These are phyloP conservation scores for Jackrogersella minutella DNA, from an alignment of 495 filamentous ascomycete genomes.

Conservation along the genomic window DNA sequence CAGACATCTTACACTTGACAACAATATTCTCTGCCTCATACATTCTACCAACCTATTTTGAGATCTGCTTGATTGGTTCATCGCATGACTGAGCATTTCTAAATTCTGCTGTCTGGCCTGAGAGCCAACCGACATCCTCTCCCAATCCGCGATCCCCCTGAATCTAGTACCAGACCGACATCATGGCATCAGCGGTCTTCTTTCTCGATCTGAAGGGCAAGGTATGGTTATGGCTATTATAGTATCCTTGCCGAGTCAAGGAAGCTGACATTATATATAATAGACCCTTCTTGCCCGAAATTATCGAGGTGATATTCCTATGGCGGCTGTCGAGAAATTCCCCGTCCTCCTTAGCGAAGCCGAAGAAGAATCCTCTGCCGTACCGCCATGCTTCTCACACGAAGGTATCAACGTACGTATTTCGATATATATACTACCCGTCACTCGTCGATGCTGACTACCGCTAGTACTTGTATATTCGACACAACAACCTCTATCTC, in stretches of 20 bases:
- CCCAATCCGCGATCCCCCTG: slow-evolving; percentile 17
- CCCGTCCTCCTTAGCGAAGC: slow-evolving; percentile 96
- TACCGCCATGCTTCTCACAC: slow-evolving; percentile 97
- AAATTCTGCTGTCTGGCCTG: slow-evolving; percentile 30
- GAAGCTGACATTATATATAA: slow-evolving; percentile 3
- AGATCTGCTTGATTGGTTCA: neutral
- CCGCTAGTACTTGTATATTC: slow-evolving; percentile 94
- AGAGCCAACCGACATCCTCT: slow-evolving; percentile 41
- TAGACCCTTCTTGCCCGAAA: slow-evolving; percentile 98
- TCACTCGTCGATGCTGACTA: neutral
- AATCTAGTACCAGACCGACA: slow-evolving; percentile 41
- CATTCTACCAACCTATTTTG: slow-evolving; percentile 1
- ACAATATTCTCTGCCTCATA: slow-evolving; percentile 8
- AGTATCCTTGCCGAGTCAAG: neutral
- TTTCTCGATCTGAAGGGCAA: slow-evolving; percentile 99
- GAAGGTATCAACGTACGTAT: slow-evolving; percentile 93
- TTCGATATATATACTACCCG: neutral
- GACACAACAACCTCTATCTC: slow-evolving; percentile 99
- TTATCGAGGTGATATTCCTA: slow-evolving; percentile 98
- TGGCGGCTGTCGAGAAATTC: slow-evolving; percentile 99
- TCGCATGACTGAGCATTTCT: slow-evolving; percentile 37
- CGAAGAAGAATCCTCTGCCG: slow-evolving; percentile 98
- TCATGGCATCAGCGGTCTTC: slow-evolving; percentile 97
- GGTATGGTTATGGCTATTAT: slow-evolving; percentile 57
- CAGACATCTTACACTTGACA: slow-evolving; percentile 17